Base-by-base conservation (phyloP, 2,329 filamentous ascomycete genomes). In the Fusarium sp. region DNA sequence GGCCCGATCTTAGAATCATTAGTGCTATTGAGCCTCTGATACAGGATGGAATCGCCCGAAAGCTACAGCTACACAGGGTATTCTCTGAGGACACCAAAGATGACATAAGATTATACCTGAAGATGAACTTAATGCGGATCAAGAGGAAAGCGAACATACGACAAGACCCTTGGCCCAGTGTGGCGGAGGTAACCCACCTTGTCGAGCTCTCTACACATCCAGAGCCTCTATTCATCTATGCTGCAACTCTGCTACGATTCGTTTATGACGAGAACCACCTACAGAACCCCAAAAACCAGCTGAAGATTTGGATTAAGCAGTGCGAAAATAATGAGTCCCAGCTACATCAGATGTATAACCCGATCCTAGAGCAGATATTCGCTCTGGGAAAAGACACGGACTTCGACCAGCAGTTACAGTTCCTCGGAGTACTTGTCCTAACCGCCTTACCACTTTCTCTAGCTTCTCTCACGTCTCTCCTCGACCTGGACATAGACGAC, bases 41-140 rank as follows among this genome's bases (percentile, higher is more conserved):
- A 5, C 12, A 14, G 3, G 0, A 9, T 3, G 18, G 18, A 0
- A 1, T 7, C 10, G 3, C 28, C 5, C 18, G n/a, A 8, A 19
- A 16, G 10, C 7, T 52, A 3, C 4, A 28, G 3, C 6, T 52
- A 6, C 23, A 52, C n/a, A 25, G 3, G 6, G 9, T 12, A 2
- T 52, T 52, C 13, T 12, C 25, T 6, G 13, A 19, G 0, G 49
- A 52, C 5, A 30, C 23, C 3, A 23, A 30, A 6, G 9, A 2
- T 3, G 50, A 30, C 3, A n/a, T 31, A 4, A 7, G 19, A 7
- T 7, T 14, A 6, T 53, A 41, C 21, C 13, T 53, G 5, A 1
- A 23, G 8, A 25, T 6, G 1, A 23, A 7, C 3, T 28, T 43
- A 4, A 3, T 6, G 7, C 7, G 18, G 3, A 34, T 43, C 7